phyloP scores from a whole-genome alignment of 169 alveolate species.

The Babesia bigemina region DNA sequence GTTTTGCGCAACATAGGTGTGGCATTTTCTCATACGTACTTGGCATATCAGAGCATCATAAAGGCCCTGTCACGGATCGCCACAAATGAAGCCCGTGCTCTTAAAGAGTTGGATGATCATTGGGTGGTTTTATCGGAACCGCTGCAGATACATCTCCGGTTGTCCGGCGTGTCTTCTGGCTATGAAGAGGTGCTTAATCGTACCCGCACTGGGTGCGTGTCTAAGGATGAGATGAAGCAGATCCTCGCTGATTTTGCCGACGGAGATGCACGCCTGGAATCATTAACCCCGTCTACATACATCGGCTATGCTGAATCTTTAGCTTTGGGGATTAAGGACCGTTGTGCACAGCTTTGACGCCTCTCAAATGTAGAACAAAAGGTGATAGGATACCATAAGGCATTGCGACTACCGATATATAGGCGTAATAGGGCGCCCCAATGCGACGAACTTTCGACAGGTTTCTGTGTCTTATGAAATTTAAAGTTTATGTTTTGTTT shows the following conservation, averaged over 20 bases:
- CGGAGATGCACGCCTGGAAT: conserved; percentile 26
- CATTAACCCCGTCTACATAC: conserved; percentile 33
- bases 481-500: too few species aligned
- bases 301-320: conserved; percentile 54
- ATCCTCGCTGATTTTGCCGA: conserved; percentile 43
- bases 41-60: conserved; percentile 81
- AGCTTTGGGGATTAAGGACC: conserved; percentile 23
- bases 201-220: conserved; percentile 65
- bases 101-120: conserved; percentile 83
- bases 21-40: conserved; percentile 82
- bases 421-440: too few species aligned
- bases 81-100: conserved; percentile 72
- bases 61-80: conserved; percentile 85
- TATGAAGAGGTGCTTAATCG: conserved; percentile 72
- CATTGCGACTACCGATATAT: too few species aligned
- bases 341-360: background rate
- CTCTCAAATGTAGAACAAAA: background rate
- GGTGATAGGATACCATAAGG: too few species aligned
- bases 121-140: conserved; percentile 95
- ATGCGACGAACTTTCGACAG: too few species aligned
- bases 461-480: too few species aligned
- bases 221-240: conserved; percentile 58
- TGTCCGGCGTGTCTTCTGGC: conserved; percentile 71
- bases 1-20: conserved; percentile 91
- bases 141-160: conserved; percentile 87